These are phyloP conservation scores for Talaromyces sp. DNA, from an alignment of 2,329 filamentous ascomycete species.

Conservation along the genomic window DNA sequence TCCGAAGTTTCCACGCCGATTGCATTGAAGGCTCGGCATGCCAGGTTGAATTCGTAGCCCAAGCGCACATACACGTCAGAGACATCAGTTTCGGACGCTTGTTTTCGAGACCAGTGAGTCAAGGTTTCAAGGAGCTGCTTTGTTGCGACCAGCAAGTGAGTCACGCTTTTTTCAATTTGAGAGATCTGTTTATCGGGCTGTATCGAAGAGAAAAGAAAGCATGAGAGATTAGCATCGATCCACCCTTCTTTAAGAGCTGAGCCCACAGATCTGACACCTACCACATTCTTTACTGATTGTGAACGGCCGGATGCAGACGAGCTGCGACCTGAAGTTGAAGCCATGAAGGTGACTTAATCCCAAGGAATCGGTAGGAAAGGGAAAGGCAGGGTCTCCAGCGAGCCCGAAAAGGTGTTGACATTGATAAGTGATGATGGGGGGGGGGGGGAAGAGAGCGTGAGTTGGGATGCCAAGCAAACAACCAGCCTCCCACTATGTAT, in stretches of 20 bases:
- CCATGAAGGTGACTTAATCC: conserved; percentile 56
- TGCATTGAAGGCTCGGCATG: conserved; percentile 91
- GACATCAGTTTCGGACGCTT: conserved; percentile 90
- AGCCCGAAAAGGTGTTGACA: conserved; percentile 4
- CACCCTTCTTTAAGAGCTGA: neutral
- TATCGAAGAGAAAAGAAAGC: neutral
- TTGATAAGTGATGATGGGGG: conserved; percentile 6
- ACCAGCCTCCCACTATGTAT: conserved; percentile 15
- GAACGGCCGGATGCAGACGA: conserved; percentile 69
- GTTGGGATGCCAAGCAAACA: conserved; percentile 15
- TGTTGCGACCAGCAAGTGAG: conserved; percentile 93
- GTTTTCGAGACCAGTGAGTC: conserved; percentile 93
- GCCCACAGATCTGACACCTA: conserved; percentile 47
- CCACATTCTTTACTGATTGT: conserved; percentile 57
- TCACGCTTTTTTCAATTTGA: conserved; percentile 98
- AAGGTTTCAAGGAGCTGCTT: conserved; percentile 97
- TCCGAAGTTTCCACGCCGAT: conserved; percentile 96
- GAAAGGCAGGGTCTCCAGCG: neutral
- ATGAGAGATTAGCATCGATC: neutral
- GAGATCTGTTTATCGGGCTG: conserved; percentile 78
- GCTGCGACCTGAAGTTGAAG: conserved; percentile 64
- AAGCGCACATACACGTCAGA: conserved; percentile 97
- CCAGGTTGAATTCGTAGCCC: conserved; percentile 99
- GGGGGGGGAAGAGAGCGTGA: conserved; percentile 1
- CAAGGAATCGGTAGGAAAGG: conserved; percentile 56